phyloP scores from a whole-genome alignment of 2,329 filamentous ascomycete genomes.

The Seiridium cupressi region DNA sequence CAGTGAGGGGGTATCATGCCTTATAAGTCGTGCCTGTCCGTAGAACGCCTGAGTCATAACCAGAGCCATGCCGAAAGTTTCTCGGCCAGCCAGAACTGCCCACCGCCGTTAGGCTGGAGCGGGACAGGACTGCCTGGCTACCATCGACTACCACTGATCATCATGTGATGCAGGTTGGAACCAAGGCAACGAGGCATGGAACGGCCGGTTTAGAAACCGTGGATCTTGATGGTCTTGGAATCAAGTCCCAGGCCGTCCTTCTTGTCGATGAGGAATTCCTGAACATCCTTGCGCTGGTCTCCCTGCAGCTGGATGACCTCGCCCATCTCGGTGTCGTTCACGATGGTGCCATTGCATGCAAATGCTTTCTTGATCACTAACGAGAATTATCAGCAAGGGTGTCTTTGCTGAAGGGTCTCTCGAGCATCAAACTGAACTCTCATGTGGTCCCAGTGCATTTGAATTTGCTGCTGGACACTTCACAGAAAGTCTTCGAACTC shows the following conservation, averaged over 20 bases:
- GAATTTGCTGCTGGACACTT: too few species aligned
- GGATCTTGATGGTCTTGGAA: conserved; percentile 91
- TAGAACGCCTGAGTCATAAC: conserved; percentile 27
- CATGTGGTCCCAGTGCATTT: too few species aligned
- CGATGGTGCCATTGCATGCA: conserved; percentile 99
- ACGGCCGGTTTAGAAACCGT: conserved; percentile 59
- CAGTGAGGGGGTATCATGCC: conserved; percentile 31
- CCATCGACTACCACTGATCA: conserved; percentile 9
- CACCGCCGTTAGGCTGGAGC: conserved; percentile 12
- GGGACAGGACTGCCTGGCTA: conserved; percentile 12
- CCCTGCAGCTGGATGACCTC: conserved; percentile 99
- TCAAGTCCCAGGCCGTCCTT: conserved; percentile 92
- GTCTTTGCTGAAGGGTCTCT: too few species aligned
- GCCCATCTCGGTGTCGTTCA: conserved; percentile 93
- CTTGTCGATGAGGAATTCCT: conserved; percentile 96
- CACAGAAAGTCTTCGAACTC: too few species aligned
- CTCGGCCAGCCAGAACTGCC: conserved; percentile 19
- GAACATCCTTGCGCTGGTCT: conserved; percentile 98
- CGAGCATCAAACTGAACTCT: too few species aligned
- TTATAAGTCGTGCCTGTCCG: conserved; percentile 25
- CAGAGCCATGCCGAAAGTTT: conserved; percentile 19
- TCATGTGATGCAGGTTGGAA: conserved; percentile 21
- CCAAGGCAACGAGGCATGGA: conserved; percentile 14
- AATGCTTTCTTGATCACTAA: conserved; percentile 98
- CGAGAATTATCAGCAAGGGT: too few species aligned